Percentiles rank a stretch among this genome's conserved stretches.
Conservation (phyloP, 495 filamentous ascomycete genomes). For the Penicillium chermesinum region DNA sequence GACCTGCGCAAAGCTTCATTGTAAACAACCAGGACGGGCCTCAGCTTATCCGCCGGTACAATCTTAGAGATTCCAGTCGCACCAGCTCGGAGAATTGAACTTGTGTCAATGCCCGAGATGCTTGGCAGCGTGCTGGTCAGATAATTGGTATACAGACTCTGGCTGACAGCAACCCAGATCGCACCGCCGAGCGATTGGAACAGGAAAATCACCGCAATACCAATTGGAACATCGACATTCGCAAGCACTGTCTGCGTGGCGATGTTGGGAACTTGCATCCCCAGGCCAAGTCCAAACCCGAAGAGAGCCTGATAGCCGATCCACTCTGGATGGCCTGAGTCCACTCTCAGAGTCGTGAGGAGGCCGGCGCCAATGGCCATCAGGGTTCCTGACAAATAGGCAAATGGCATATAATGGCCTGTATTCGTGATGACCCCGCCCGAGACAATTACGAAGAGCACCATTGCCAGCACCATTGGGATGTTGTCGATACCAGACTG, state of each 20-base stretch:
- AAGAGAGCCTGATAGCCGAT: constrained; percentile 66
- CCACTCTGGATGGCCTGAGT: constrained; percentile 52
- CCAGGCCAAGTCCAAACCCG: constrained; percentile 65
- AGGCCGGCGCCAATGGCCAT: constrained; percentile 58
- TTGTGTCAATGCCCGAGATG: constrained; percentile 44
- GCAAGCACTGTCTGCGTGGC: constrained; percentile 60
- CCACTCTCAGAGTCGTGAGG: constrained; percentile 52
- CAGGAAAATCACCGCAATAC: constrained; percentile 61
- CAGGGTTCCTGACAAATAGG: constrained; percentile 48
- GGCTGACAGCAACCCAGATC: constrained; percentile 56
- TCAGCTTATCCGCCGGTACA: constrained; percentile 39
- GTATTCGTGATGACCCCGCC: constrained; percentile 49
- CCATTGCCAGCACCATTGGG: constrained; percentile 42
- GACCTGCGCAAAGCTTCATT: constrained; percentile 51
- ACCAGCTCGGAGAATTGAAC: constrained; percentile 13
- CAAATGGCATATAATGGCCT: constrained; percentile 64
- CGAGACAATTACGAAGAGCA: constrained; percentile 39
- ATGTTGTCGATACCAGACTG: constrained; percentile 34
- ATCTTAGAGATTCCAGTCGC: constrained; percentile 17
- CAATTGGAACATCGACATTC: constrained; percentile 53
- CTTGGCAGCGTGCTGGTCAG: constrained; percentile 37
- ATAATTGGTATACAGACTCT: constrained; percentile 53
- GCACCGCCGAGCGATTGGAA: constrained; percentile 62
- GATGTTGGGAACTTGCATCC: constrained; percentile 55
- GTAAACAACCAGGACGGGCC: constrained; percentile 47